Percentiles rank a stretch among this genome's conserved stretches.
Conservation (phyloP, 495 filamentous ascomycete genomes). For the Podospora australis region DNA sequence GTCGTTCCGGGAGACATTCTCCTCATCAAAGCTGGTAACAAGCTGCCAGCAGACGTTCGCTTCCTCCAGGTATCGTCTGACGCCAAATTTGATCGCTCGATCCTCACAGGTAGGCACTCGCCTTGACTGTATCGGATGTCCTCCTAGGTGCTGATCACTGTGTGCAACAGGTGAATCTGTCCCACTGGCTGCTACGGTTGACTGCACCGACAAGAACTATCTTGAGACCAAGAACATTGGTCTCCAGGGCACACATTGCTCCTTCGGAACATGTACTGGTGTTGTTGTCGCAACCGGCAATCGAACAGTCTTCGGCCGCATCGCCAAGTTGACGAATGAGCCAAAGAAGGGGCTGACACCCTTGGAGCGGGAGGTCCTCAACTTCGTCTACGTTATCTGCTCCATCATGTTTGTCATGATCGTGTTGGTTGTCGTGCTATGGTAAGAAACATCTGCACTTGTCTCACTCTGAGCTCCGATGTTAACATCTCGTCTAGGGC, state of each 20-base stretch:
- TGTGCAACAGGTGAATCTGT: constrained; percentile 51
- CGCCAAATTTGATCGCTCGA: constrained; percentile 63
- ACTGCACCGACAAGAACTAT: constrained; percentile 62
- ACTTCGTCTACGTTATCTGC: constrained; percentile 60
- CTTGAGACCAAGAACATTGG: constrained; percentile 68
- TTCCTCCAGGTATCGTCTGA: constrained; percentile 57
- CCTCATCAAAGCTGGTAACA: constrained; percentile 57
- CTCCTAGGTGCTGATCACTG: not conserved
- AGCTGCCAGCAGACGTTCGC: constrained; percentile 64
- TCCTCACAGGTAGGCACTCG: constrained; percentile 54
- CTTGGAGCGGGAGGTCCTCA: constrained; percentile 61
- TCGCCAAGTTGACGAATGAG: constrained; percentile 59
- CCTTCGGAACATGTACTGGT: constrained; percentile 57
- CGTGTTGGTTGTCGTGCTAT: constrained; percentile 49
- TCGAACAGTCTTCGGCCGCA: constrained; percentile 59
- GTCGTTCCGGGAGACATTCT: constrained; percentile 64
- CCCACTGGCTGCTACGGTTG: constrained; percentile 52
- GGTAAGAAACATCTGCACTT: constrained; percentile 32
- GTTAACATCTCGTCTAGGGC: constrained; percentile 40
- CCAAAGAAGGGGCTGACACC: constrained; percentile 55
- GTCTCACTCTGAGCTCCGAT: not conserved
- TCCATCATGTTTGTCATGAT: constrained; percentile 50
- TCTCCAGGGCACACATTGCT: constrained; percentile 64
- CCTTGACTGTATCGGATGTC: not conserved
- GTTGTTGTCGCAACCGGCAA: constrained; percentile 54